Base-by-base conservation (phyloP, 768 basidiomycete genomes). In the Lyophyllum shimeji region DNA sequence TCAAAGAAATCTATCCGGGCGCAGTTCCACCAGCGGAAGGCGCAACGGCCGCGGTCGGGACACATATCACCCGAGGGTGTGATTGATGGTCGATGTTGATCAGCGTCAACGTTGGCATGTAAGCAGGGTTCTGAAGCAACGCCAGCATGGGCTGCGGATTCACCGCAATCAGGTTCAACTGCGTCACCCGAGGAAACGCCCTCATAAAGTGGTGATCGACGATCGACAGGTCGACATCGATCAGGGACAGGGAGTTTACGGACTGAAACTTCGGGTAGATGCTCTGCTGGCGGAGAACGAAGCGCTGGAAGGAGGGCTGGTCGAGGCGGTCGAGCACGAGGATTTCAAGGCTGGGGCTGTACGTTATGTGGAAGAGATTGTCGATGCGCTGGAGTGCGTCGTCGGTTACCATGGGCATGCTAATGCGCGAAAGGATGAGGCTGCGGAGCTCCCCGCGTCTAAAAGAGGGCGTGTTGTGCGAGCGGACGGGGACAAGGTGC, bases 391-490 rank as follows among this genome's bases (percentile, higher is more conserved):
- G 17, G 7, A 31, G 24, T 1, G 45, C 54, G 4, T 37, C 34
- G 8, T n/a, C 27, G 1, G 17, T 8, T 15, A 37, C 15, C 3
- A 13, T 42, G 20, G 47, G 31, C 9, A 40, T 27, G 24, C 13
- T 7, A 18, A 59, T 45, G 15, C 34, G 52, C 2, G 53, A 24
- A 18, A 59, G 45, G 13, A 17, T 18, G 20, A 59, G 43, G 4
- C 11, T 27, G 9, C 47, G 52, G 39, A 60, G 55, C 18, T 25
- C 18, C 0, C 55, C 33, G 24, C 24, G 18, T 8, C 33, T 12
- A n/a, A 60, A 53, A 29, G 59, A 60, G 31, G 59, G 59, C 2
- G 21, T 43, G 15, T 27, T 27, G 11, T 44, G 18, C 1, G 40
- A 1, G 27, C 3, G 15, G 7, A 31, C 53, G 47, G 45, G 44